phyloP scores from a whole-genome alignment of 176 grass and related monocot genomes.

The Puya raimondii region DNA sequence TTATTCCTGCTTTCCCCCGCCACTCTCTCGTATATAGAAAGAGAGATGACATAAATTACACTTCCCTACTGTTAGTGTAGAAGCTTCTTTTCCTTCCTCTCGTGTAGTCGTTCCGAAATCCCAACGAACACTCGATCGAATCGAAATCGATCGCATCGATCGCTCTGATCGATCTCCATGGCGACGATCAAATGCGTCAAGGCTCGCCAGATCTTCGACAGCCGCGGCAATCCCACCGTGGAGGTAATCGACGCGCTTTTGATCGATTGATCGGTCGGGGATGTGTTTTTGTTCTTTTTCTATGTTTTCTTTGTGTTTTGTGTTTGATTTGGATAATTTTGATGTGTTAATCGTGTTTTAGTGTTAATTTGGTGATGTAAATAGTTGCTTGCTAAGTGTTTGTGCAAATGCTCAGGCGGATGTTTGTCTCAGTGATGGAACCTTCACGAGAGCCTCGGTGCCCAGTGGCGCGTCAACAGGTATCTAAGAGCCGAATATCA shows the following conservation, averaged over 20 bases:
- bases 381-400: background rate
- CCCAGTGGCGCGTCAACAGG: conserved; percentile 93
- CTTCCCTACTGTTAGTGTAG: too few relatives aligned
- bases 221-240: conserved; percentile 46
- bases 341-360: background rate
- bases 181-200: conserved; percentile 39
- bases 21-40: too few relatives aligned
- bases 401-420: background rate
- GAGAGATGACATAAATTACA: too few relatives aligned
- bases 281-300: background rate
- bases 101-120: too few relatives aligned
- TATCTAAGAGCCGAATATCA: conserved; percentile 4
- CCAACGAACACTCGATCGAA: too few relatives aligned
- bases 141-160: too few relatives aligned
- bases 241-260: conserved; percentile 19
- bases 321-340: background rate
- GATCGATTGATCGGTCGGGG: background rate
- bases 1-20: too few relatives aligned
- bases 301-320: background rate
- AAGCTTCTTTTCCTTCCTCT: too few relatives aligned
- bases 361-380: background rate
- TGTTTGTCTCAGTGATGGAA: conserved; percentile 57
- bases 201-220: conserved; percentile 49
- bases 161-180: background rate
- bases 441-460: conserved; percentile 63